These are phyloP conservation scores for Tolypocladium pustulatum DNA, from an alignment of 2,329 filamentous ascomycete species.

Conservation along the genomic window DNA sequence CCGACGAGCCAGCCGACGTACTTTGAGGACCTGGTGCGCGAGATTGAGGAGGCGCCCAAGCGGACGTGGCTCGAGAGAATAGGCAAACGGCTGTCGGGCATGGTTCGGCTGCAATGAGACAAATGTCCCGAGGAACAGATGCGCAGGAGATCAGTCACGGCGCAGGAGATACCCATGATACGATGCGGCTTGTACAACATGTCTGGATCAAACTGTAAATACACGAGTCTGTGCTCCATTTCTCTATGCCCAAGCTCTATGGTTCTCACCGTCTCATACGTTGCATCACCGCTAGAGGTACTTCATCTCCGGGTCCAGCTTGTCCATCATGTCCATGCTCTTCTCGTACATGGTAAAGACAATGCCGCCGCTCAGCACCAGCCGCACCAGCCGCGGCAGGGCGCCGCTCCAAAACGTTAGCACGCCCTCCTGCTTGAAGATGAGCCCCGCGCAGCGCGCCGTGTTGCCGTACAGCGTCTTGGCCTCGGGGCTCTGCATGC, in stretches of 20 bases:
- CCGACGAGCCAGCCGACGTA: constrained; percentile 56
- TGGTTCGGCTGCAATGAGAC: constrained; percentile 44
- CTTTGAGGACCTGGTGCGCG: constrained; percentile 48
- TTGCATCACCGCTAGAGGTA: constrained; percentile 60
- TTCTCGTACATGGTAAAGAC: constrained; percentile 99
- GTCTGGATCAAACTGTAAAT: background rate
- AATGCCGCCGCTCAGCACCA: constrained; percentile 89
- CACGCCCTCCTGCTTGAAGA: constrained; percentile 82
- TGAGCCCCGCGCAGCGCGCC: constrained; percentile 68
- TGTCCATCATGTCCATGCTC: constrained; percentile 78
- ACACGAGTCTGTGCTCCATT: background rate
- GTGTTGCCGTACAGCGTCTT: constrained; percentile 75
- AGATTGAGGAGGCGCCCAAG: constrained; percentile 53
- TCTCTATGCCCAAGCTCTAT: background rate
- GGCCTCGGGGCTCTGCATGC: constrained; percentile 95
- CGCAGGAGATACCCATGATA: background rate
- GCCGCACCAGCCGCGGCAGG: constrained; percentile 68
- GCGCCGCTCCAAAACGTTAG: constrained; percentile 92
- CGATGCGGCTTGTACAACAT: background rate
- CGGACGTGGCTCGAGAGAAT: constrained; percentile 42
- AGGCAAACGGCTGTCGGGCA: constrained; percentile 44
- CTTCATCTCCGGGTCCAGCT: constrained; percentile 68
- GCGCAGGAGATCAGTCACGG: background rate
- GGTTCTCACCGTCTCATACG: background rate
- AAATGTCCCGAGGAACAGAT: background rate